Evolutionary conservation across 1,139 yeast genomes (phyloP).

Genomic region (Debaryomyces fabryi): DNA sequence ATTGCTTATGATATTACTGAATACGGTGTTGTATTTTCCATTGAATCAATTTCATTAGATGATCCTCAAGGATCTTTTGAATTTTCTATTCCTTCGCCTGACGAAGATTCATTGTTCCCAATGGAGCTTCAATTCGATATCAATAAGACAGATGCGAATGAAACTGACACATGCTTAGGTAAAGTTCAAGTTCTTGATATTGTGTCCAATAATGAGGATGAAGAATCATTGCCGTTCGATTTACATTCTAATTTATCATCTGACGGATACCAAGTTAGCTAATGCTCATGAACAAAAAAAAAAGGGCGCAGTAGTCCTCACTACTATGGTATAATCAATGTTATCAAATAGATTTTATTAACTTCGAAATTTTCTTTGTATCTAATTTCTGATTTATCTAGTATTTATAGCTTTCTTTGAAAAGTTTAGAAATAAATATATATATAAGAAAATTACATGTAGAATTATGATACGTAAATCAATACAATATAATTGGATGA

Average conservation of each 20-base stretch:
- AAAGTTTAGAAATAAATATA: not conserved
- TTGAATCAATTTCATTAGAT: constrained; percentile 51
- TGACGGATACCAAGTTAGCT: constrained; percentile 69
- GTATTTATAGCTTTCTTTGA: constrained; percentile 1
- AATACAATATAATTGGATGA: not conserved
- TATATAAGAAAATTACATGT: not conserved
- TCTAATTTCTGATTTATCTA: not conserved
- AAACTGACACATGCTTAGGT: constrained; percentile 44
- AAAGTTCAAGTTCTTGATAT: constrained; percentile 46
- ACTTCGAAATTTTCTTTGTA: not conserved
- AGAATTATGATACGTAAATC: not conserved
- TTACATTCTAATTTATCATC: constrained; percentile 61
- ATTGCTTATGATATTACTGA: constrained; percentile 54
- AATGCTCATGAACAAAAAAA: constrained; percentile 9
- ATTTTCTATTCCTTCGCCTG: constrained; percentile 70
- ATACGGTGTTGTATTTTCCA: constrained; percentile 61
- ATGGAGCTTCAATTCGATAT: constrained; percentile 62
- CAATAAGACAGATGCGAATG: constrained; percentile 37
- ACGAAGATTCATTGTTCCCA: constrained; percentile 90
- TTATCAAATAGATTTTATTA: constrained; percentile 1
- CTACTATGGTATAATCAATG: not conserved
- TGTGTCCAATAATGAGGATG: constrained; percentile 40
- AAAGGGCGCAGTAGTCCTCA: not conserved
- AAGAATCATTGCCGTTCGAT: constrained; percentile 69
- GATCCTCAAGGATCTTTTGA: constrained; percentile 77